Evolutionary conservation across 345 rosid species (phyloP).

Genomic region (Citrus glauca): DNA sequence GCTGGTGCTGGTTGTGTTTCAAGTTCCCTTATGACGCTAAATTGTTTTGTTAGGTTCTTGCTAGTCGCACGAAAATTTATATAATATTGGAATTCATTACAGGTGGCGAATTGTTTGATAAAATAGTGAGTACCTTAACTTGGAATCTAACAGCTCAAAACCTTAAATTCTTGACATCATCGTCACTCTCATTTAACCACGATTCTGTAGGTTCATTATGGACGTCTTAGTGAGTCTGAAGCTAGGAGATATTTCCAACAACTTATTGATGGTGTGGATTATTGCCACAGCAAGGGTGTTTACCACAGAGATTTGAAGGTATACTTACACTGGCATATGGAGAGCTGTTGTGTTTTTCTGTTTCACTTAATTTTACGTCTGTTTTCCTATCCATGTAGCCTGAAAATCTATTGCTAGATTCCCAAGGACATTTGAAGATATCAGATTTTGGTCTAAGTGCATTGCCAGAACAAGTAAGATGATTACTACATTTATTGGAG

Average conservation of each 20-base stretch:
- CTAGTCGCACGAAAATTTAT: slow-evolving; percentile 89
- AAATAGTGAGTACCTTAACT: slow-evolving; percentile 63
- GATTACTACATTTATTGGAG: neutral
- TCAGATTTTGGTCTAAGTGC: slow-evolving; percentile 98
- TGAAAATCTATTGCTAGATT: slow-evolving; percentile 91
- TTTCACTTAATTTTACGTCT: slow-evolving; percentile 14
- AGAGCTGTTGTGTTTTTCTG: neutral
- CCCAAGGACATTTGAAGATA: slow-evolving; percentile 83
- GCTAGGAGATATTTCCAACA: slow-evolving; percentile 87
- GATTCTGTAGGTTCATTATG: slow-evolving; percentile 60
- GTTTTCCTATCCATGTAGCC: slow-evolving; percentile 49
- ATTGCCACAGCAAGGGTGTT: slow-evolving; percentile 87
- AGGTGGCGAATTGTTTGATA: slow-evolving; percentile 96
- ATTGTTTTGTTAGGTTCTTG: slow-evolving; percentile 55
- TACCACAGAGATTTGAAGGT: slow-evolving; percentile 98
- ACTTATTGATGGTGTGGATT: slow-evolving; percentile 97
- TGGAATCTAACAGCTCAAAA: slow-evolving; percentile 1
- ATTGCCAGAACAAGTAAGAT: slow-evolving; percentile 70
- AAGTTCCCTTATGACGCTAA: slow-evolving; percentile 5
- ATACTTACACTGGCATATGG: neutral
- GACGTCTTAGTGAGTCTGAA: slow-evolving; percentile 88
- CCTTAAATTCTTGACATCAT: neutral
- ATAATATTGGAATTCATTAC: slow-evolving; percentile 95
- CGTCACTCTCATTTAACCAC: neutral
- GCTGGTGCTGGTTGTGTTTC: slow-evolving; percentile 2